Conservation (phyloP, 495 filamentous ascomycete species). For the Tetracladium setigerum region DNA sequence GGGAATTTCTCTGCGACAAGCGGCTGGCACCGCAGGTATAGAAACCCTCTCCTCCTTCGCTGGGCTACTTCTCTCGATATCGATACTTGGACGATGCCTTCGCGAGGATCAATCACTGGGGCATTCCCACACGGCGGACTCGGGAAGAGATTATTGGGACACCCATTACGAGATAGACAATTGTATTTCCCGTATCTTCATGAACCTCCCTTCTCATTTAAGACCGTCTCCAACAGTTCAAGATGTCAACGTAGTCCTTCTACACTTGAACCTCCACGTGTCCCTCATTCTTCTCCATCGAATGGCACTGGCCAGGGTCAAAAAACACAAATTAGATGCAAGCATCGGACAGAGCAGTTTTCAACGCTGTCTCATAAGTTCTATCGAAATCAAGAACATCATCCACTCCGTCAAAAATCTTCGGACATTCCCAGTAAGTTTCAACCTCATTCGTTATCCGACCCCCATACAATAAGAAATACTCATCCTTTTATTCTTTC, state of each 20-base stretch:
- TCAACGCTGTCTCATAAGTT: slow-evolving; percentile 81
- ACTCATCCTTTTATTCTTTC: neutral
- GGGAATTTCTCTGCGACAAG: slow-evolving; percentile 57
- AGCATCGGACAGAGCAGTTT: slow-evolving; percentile 77
- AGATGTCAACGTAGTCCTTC: slow-evolving; percentile 80
- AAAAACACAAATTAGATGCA: slow-evolving; percentile 68
- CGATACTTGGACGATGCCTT: slow-evolving; percentile 82
- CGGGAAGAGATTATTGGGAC: slow-evolving; percentile 86
- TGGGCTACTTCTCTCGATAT: slow-evolving; percentile 70
- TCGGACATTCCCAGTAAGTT: neutral
- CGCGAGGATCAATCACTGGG: slow-evolving; percentile 36
- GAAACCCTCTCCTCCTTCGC: slow-evolving; percentile 65
- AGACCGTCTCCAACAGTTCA: slow-evolving; percentile 64
- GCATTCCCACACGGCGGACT: neutral
- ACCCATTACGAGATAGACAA: slow-evolving; percentile 81
- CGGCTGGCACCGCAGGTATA: slow-evolving; percentile 57
- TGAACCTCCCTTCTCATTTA: slow-evolving; percentile 72
- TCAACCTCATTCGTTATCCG: too few species aligned
- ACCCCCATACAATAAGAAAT: neutral
- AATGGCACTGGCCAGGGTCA: slow-evolving; percentile 89
- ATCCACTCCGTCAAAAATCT: neutral
- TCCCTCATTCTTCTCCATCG: slow-evolving; percentile 93
- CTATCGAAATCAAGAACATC: slow-evolving; percentile 62
- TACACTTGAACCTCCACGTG: slow-evolving; percentile 91
- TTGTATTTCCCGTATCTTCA: slow-evolving; percentile 70